phyloP scores from a whole-genome alignment of 1,284 basidiomycete species.

The Heterobasidion parviporum region DNA sequence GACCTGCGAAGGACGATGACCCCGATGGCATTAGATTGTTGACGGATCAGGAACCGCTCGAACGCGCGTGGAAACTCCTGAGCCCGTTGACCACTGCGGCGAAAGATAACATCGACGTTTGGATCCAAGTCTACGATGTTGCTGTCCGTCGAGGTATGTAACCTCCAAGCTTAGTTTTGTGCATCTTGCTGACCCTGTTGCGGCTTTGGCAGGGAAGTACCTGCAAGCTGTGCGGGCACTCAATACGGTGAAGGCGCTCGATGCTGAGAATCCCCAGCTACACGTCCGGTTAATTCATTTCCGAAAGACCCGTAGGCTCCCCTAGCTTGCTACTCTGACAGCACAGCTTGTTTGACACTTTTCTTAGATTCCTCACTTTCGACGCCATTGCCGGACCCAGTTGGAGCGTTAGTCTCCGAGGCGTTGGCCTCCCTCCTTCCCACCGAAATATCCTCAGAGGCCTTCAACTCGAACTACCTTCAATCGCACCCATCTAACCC shows the following conservation, averaged over 20 bases:
- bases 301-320: conserved; percentile 38
- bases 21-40: conserved; percentile 74
- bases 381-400: conserved; percentile 32
- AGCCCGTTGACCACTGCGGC: conserved; percentile 55
- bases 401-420: conserved; percentile 36
- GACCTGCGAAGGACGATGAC: conserved; percentile 69
- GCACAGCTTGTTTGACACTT: not conserved
- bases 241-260: conserved; percentile 45
- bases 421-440: conserved; percentile 48
- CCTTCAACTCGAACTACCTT: conserved; percentile 68
- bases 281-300: conserved; percentile 70
- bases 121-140: conserved; percentile 77
- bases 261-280: conserved; percentile 56
- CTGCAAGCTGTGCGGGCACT: conserved; percentile 75
- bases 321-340: not conserved
- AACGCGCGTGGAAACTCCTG: conserved; percentile 70
- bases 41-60: conserved; percentile 60
- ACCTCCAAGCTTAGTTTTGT: not conserved
- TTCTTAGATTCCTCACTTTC: conserved; percentile 31
- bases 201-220: conserved; percentile 56
- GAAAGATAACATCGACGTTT: conserved; percentile 55
- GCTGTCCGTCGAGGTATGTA: conserved; percentile 65
- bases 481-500: conserved; percentile 50
- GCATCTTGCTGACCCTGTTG: too few species aligned
- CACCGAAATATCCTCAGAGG: conserved; percentile 46